Conservation (phyloP, 163 green algal genomes). For the Volvox carteri region DNA sequence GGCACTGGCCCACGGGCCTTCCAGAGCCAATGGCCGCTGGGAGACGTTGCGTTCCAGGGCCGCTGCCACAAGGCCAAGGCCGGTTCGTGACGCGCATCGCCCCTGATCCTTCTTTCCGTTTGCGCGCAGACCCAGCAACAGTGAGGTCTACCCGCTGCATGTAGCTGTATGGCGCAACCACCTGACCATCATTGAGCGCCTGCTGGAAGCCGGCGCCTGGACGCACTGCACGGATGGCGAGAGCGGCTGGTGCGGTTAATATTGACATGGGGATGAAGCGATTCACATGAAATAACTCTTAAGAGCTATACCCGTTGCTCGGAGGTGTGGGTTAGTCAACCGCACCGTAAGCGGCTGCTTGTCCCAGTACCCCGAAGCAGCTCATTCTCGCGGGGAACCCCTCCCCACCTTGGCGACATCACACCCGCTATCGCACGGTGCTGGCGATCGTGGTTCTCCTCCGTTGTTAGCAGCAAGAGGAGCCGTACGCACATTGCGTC, state of each 20-base stretch:
- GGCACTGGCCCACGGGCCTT: neutral
- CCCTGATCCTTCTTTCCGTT: neutral
- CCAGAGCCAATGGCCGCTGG: neutral
- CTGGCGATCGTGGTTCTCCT: too few relatives aligned
- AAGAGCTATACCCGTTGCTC: too few relatives aligned
- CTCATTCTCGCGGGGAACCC: too few relatives aligned
- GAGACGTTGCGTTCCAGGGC: neutral
- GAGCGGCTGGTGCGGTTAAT: conserved; percentile 80
- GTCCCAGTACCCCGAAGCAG: too few relatives aligned
- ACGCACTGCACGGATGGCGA: conserved; percentile 77
- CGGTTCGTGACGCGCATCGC: neutral
- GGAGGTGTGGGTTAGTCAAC: too few relatives aligned
- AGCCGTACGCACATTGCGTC: too few relatives aligned
- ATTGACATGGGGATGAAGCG: too few relatives aligned
- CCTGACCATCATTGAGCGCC: conserved; percentile 61
- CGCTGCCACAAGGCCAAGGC: neutral
- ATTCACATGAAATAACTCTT: too few relatives aligned
- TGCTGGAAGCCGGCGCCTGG: conserved; percentile 76
- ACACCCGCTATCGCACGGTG: too few relatives aligned
- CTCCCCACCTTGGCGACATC: too few relatives aligned
- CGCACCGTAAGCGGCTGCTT: too few relatives aligned
- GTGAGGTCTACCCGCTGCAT: conserved; percentile 61
- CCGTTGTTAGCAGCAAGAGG: too few relatives aligned
- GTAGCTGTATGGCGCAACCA: conserved; percentile 73
- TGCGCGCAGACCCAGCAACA: conserved; percentile 53